phyloP scores from a whole-genome alignment of 75 land plant genomes.

The Sequoia sempervirens region DNA sequence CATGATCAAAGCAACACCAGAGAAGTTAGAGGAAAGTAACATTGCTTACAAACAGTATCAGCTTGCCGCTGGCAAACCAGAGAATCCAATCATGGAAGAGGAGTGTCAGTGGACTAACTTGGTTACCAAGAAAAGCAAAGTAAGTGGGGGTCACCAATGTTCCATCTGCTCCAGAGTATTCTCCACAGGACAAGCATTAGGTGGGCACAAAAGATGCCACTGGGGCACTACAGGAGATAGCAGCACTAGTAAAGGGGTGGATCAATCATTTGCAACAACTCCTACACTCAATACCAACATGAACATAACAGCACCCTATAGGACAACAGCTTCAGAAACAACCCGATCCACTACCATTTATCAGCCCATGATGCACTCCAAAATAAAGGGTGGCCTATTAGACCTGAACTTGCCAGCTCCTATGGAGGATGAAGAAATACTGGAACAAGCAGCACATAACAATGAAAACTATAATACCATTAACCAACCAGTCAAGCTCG shows the following conservation, averaged over 20 bases:
- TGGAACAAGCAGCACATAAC: not conserved
- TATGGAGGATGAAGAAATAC: conserved; percentile 17
- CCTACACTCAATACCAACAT: not conserved
- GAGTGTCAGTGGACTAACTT: not conserved
- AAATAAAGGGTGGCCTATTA: not conserved
- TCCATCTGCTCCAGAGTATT: conserved; percentile 43
- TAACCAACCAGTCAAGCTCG: not conserved
- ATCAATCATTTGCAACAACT: conserved; percentile 11
- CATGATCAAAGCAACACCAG: not conserved
- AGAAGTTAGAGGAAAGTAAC: not conserved
- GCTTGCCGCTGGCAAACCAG: not conserved
- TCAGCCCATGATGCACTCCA: not conserved
- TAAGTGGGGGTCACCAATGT: conserved; percentile 36
- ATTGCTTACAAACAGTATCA: not conserved
- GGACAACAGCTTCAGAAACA: not conserved
- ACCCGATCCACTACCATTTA: not conserved
- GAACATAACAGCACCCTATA: not conserved
- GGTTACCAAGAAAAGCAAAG: conserved; percentile 1
- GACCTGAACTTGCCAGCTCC: conserved; percentile 25
- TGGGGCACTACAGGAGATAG: conserved; percentile 21
- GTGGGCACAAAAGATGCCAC: conserved; percentile 59
- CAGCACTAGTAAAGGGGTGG: not conserved
- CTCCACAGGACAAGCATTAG: conserved; percentile 47
- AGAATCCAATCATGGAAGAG: not conserved
- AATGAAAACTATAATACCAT: not conserved